phyloP scores from a whole-genome alignment of 805 yeast genomes.

The Nakazawaea populi region DNA sequence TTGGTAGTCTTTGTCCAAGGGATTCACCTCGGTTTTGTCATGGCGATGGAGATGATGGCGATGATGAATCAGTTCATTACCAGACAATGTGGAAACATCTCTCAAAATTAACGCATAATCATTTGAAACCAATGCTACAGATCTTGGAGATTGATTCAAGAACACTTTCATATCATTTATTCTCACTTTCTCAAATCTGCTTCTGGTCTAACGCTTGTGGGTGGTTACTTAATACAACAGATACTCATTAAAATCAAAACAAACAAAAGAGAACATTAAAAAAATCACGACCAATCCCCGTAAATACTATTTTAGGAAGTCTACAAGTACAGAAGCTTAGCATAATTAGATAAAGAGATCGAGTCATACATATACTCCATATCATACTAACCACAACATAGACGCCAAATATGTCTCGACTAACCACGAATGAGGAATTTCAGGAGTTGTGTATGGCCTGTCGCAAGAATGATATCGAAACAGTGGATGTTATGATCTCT shows the following conservation, averaged over 20 bases:
- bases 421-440: slow-evolving; percentile 24
- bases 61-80: background rate
- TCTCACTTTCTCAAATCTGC: background rate
- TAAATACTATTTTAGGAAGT: too few relatives aligned
- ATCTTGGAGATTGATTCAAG: slow-evolving; percentile 59
- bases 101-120: slow-evolving; percentile 56
- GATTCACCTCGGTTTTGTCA: slow-evolving; percentile 17
- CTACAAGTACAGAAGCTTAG: too few relatives aligned
- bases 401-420: background rate
- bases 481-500: slow-evolving; percentile 51
- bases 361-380: too few relatives aligned
- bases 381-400: background rate
- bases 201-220: background rate
- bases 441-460: slow-evolving; percentile 58
- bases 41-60: slow-evolving; percentile 2
- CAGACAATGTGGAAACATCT: slow-evolving; percentile 24
- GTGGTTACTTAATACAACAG: too few relatives aligned
- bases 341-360: too few relatives aligned
- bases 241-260: too few relatives aligned
- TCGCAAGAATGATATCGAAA: slow-evolving; percentile 60
- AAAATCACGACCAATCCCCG: too few relatives aligned
- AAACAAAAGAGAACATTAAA: too few relatives aligned
- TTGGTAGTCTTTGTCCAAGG: slow-evolving; percentile 19
- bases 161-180: slow-evolving; percentile 46
- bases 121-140: slow-evolving; percentile 58